Conservation (phyloP, 2,329 filamentous ascomycete genomes). For the Xylariales sp. region DNA sequence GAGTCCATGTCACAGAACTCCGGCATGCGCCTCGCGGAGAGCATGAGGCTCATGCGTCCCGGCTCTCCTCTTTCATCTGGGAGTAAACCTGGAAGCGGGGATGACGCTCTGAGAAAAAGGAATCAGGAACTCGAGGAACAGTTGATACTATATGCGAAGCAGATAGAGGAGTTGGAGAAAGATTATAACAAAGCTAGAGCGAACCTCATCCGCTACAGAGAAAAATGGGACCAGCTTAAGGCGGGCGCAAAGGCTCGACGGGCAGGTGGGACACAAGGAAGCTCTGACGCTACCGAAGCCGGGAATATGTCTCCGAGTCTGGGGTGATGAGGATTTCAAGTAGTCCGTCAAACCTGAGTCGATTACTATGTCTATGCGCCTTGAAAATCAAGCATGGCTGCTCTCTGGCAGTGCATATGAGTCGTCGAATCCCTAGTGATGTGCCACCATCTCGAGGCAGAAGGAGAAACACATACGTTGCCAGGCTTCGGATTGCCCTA, state of each 20-base stretch:
- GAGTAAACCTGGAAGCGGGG: slow-evolving; percentile 26
- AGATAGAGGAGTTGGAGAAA: slow-evolving; percentile 63
- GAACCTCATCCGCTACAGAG: slow-evolving; percentile 53
- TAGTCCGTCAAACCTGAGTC: no score
- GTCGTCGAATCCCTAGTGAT: no score
- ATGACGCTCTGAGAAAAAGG: slow-evolving; percentile 42
- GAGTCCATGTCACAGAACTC: slow-evolving; percentile 88
- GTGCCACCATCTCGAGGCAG: no score
- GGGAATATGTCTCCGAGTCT: slow-evolving; percentile 7
- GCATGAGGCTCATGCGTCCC: slow-evolving; percentile 59
- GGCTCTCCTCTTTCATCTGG: slow-evolving; percentile 42
- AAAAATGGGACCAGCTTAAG: slow-evolving; percentile 58
- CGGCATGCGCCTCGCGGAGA: slow-evolving; percentile 81
- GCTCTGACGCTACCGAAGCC: slow-evolving; percentile 10
- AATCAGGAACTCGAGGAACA: slow-evolving; percentile 66
- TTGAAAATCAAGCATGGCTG: no score
- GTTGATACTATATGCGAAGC: slow-evolving; percentile 50
- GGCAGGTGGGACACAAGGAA: slow-evolving; percentile 10
- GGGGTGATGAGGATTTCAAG: not conserved
- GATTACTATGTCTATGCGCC: no score
- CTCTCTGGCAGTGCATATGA: no score
- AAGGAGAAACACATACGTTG: no score
- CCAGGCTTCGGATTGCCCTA: no score
- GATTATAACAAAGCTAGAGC: slow-evolving; percentile 52
- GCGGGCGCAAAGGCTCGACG: slow-evolving; percentile 55